Base-by-base conservation (phyloP, 352 stramenopile genomes). In the Thalassiosira hispida region DNA sequence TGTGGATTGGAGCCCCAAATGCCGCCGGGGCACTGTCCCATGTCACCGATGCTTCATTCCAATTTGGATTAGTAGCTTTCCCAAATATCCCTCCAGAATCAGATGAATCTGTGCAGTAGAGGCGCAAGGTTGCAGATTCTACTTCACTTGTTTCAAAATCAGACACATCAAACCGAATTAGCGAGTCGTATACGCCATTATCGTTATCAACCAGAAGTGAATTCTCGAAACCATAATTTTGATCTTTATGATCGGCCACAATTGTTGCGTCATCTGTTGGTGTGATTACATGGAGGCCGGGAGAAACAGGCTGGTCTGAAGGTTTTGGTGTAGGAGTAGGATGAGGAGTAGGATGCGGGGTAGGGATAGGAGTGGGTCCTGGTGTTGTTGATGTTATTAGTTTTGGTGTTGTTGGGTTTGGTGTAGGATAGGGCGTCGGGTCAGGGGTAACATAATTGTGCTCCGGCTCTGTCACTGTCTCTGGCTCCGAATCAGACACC, bases 61-160 rank as follows among this genome's bases (percentile, higher is more conserved):
- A 79, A 22, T 79, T 49, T 11, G 71, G 44, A 53, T n/a, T 8
- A 16, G 22, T 31, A 18, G 62, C 73, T 53, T 57, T 63, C 12
- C 60, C 56, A 57, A 79, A 42, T 29, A 73, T 63, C 27, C 71
- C 71, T 44, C 71, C 71, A 12, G 40, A 56, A 27, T 71, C 49
- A 44, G 71, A 66, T 18, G 61, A 61, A 49, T 79, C 71, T 29
- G 27, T 79, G 29, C 71, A 79, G 33, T 67, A 79, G 18, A 79
- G 29, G 31, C 71, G 52, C 12, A 79, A 40, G 14, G 52, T 79
- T 25, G 71, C 71, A 5, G 51, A 68, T 14, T 22, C 8, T 18
- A 79, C 65, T 42, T 18, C 27, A 29, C 16, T 73, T 20, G 55
- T 79, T 31, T 68, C 52, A 33, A 75, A 65, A 31, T 55, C 57